Evolutionary conservation across 495 filamentous ascomycete genomes (phyloP), one percentile per base, ranked within the genome.

Genomic region (Immersiella caudata): DNA sequence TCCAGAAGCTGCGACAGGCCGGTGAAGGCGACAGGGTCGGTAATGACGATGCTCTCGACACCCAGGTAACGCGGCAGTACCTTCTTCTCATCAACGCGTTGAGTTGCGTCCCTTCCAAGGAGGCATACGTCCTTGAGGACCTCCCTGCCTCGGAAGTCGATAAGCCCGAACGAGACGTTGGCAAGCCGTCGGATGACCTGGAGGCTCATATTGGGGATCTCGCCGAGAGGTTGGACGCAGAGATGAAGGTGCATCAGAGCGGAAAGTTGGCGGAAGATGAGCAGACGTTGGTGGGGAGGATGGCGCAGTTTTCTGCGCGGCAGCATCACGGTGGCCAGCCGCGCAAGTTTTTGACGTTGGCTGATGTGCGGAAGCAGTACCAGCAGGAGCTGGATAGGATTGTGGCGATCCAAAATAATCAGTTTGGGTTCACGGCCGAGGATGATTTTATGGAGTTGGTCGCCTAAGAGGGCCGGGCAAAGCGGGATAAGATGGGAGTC

Each of bases 51-150:
- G 79, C 84, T 49, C 75, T 83, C 11, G 83, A 85, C 61, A 83
- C 86, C 18, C 82, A 81, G n/a, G 84, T 87, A 67, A 87, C 80
- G 67, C 86, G 80, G 78, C 88, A 90, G 69, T 94, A 97, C 67
- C 75, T 97, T 11, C 85, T 90, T 64, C 82, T 98, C 46, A 94
- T 98, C 79, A 98, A 99, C 74, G 86, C 91, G 4, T 80, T 99
- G 69, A 88, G 87, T 58, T 95, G 91, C 66, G 92, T 97, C n/a
- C 85, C 89, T 40, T 81, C 88, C 68, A 88, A 91, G 69, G 89
- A 97, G 74, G 92, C 91, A 0, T 97, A 86, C 81, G 83, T 89
- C 60, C 76, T 87, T 9, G 80, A 79, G 50, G 85, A 86, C 56
- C 74, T 79, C 24, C 68, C 69, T 2, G 22, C n/a, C 1, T 35